phyloP scores from a whole-genome alignment of 345 rosid genomes.

The Murraya koenigii region DNA sequence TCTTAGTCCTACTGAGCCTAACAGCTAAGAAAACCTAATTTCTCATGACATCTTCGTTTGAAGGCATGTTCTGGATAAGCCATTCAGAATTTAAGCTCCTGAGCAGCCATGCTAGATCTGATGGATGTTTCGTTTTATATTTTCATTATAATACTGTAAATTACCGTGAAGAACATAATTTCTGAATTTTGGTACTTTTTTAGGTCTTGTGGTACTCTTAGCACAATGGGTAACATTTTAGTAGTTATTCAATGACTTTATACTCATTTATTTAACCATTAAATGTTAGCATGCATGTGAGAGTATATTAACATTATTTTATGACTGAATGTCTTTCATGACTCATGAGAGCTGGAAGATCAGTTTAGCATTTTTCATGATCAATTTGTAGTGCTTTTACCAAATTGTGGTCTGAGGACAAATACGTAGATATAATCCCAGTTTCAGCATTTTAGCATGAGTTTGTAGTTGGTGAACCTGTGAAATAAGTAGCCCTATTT shows the following conservation, averaged over 20 bases:
- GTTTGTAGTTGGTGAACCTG: neutral
- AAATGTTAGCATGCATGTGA: neutral
- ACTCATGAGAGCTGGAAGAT: neutral
- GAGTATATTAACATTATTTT: neutral
- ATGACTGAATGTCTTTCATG: neutral
- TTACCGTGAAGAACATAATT: neutral
- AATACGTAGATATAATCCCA: neutral
- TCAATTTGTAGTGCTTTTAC: neutral
- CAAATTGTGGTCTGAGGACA: neutral
- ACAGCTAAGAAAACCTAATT: neutral
- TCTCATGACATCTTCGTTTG: neutral
- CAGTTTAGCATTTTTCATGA: neutral
- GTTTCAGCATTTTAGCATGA: neutral
- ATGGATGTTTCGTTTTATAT: neutral
- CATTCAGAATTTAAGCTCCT: neutral
- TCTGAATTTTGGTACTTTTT: neutral
- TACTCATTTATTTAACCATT: neutral
- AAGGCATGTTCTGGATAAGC: neutral
- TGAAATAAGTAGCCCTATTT: neutral
- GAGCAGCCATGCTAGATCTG: neutral
- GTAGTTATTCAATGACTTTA: neutral
- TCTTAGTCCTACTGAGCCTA: neutral
- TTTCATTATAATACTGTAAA: neutral
- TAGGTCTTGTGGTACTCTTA: neutral
- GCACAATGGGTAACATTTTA: neutral